Evolutionary conservation across 352 stramenopile species (phyloP).

Genomic region (Pythium brassicae): DNA sequence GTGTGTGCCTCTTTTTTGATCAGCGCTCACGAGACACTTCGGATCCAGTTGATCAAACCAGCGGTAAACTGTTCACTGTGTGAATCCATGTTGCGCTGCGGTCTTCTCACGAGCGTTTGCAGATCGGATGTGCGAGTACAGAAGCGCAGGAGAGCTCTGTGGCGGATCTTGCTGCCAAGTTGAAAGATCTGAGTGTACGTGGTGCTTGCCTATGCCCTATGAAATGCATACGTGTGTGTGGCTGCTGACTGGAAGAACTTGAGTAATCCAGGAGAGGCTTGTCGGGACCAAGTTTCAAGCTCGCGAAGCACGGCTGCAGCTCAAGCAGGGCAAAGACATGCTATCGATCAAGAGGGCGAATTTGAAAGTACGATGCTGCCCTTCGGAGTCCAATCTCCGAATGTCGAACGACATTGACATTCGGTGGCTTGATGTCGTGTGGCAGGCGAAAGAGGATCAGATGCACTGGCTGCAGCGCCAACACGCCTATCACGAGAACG

Average conservation of each 20-base stretch:
- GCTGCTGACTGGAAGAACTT: not conserved
- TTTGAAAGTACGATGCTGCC: constrained; percentile 4
- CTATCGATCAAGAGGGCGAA: constrained; percentile 13
- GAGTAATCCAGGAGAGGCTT: constrained; percentile 2
- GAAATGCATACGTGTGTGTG: not conserved
- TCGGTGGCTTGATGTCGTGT: too few species aligned
- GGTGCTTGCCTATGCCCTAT: not conserved
- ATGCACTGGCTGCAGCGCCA: constrained; percentile 10
- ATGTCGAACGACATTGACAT: too few species aligned
- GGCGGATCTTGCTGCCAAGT: not conserved
- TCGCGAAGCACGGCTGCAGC: constrained; percentile 8
- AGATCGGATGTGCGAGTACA: constrained; percentile 4
- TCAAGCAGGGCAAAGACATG: constrained; percentile 10
- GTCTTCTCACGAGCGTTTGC: not conserved
- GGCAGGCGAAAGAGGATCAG: constrained; percentile 8
- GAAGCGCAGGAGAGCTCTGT: constrained; percentile 5
- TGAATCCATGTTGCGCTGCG: not conserved
- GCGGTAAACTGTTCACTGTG: not conserved
- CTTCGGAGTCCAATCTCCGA: too few species aligned
- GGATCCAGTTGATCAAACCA: constrained; percentile 3
- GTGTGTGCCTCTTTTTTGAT: too few species aligned
- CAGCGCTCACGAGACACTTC: constrained; percentile 6
- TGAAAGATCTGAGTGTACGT: constrained; percentile 6
- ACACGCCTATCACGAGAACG: constrained; percentile 5
- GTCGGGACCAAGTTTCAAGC: constrained; percentile 4